These are phyloP conservation scores for Hortiboletus campestris DNA, from an alignment of 768 basidiomycete genomes.

Conservation along the genomic window DNA sequence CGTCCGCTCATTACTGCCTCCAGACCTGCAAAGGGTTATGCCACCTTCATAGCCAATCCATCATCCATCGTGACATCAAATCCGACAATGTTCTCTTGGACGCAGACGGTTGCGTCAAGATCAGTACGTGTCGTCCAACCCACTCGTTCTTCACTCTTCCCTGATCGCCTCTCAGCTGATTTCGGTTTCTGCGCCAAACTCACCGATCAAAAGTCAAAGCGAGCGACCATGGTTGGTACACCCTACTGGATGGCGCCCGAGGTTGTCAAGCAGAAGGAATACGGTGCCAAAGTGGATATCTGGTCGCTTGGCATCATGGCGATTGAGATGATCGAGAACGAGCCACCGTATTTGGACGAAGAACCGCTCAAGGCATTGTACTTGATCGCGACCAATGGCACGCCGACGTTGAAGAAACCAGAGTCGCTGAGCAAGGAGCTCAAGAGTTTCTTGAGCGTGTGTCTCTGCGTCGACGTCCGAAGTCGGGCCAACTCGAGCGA, in stretches of 20 bases:
- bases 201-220: conserved; percentile 94
- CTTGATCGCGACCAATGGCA: conserved; percentile 96
- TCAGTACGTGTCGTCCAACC: conserved; percentile 61
- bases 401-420: conserved; percentile 95
- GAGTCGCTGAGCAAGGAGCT: conserved; percentile 89
- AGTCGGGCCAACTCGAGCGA: conserved; percentile 90
- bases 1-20: neutral
- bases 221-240: conserved; percentile 97
- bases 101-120: conserved; percentile 90
- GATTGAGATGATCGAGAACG: conserved; percentile 98
- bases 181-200: conserved; percentile 97
- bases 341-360: conserved; percentile 94
- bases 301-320: conserved; percentile 99
- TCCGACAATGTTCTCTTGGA: conserved; percentile 95
- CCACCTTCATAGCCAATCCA: conserved; percentile 89
- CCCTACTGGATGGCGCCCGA: conserved; percentile 99
- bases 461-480: conserved; percentile 93
- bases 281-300: conserved; percentile 94
- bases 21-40: conserved; percentile 95
- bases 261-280: conserved; percentile 95
- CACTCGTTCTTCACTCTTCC: neutral
- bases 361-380: conserved; percentile 94
- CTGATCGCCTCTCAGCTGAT: conserved; percentile 62
- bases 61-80: conserved; percentile 97
- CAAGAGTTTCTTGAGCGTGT: conserved; percentile 97